phyloP scores from a whole-genome alignment of 2,329 filamentous ascomycete genomes.

The Botrytis hyacinthi region DNA sequence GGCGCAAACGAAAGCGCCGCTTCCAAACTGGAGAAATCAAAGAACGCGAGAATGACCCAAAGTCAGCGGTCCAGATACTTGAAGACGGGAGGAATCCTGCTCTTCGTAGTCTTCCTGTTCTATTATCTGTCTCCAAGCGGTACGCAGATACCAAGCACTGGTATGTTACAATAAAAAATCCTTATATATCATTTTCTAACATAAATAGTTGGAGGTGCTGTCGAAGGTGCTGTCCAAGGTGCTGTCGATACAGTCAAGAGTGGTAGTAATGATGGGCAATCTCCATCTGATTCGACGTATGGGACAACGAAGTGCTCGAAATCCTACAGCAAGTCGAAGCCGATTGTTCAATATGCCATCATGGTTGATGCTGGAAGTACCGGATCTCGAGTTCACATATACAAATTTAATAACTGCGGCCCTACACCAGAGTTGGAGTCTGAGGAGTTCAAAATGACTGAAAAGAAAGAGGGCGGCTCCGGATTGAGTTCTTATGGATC shows the following conservation, averaged over 20 bases:
- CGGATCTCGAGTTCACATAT: conserved; percentile 96
- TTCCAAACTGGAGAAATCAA: conserved; percentile 54
- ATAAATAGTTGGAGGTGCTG: conserved; percentile 27
- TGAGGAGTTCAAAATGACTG: conserved; percentile 91
- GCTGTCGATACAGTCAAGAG: conserved; percentile 24
- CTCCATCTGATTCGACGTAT: conserved; percentile 58
- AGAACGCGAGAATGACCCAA: conserved; percentile 60
- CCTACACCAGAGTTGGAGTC: conserved; percentile 89
- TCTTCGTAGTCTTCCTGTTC: conserved; percentile 59
- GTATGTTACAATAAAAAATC: conserved; percentile 21
- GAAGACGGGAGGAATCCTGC: conserved; percentile 62
- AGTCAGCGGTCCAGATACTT: conserved; percentile 64
- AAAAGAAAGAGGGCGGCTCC: conserved; percentile 71
- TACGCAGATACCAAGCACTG: conserved; percentile 37
- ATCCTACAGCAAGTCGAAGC: conserved; percentile 83
- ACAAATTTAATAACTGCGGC: conserved; percentile 99
- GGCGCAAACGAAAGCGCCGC: conserved; percentile 42
- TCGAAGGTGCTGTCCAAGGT: conserved; percentile 21
- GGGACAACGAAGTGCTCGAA: conserved; percentile 75
- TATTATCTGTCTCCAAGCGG: conserved; percentile 62
- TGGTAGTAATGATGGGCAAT: conserved; percentile 47
- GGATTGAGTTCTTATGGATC: conserved; percentile 82
- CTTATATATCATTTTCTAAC: conserved; percentile 10
- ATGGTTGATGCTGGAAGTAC: conserved; percentile 99
- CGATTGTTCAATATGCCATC: conserved; percentile 92